These are phyloP conservation scores for Trichoderma gracile DNA, from an alignment of 2,329 filamentous ascomycete species.

Conservation along the genomic window DNA sequence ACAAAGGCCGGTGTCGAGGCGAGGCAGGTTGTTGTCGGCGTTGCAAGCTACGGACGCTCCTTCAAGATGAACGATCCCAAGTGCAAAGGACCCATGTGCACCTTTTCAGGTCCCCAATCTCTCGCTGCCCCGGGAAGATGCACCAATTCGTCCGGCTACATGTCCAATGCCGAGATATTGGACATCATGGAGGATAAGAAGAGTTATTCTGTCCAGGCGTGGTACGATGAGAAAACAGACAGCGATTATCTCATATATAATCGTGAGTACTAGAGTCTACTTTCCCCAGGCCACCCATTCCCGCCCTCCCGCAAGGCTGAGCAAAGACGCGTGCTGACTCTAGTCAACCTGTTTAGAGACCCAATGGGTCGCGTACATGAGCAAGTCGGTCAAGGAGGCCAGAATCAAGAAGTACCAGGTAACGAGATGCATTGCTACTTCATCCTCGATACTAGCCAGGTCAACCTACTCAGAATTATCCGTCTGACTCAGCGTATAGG, in stretches of 20 bases:
- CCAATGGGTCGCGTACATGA: constrained; percentile 31
- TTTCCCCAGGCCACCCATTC: no score
- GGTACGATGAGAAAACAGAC: no score
- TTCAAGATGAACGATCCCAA: constrained; percentile 3
- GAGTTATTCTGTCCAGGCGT: no score
- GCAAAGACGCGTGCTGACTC: no score
- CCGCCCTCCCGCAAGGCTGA: no score
- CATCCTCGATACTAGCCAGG: no score
- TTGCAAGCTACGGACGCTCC: constrained; percentile 31
- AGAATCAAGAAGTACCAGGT: constrained; percentile 23
- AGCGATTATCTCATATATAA: no score
- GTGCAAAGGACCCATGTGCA: constrained; percentile 31
- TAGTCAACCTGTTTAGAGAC: neutral
- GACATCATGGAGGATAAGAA: no score
- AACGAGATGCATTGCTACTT: neutral
- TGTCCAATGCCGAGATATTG: constrained; percentile 34
- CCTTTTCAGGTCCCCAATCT: constrained; percentile 32
- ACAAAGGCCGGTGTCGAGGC: constrained; percentile 33
- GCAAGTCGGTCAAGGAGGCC: constrained; percentile 9
- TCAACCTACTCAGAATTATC: no score
- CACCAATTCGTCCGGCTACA: constrained; percentile 36
- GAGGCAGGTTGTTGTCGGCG: constrained; percentile 33
- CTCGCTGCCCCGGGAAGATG: constrained; percentile 33
- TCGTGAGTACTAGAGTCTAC: no score
- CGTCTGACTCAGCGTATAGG: neutral